Percentiles rank a stretch among this genome's conserved stretches.
These are phyloP conservation scores for Eleusine indica DNA, from an alignment of 176 grass and related monocot species.

Conservation along the genomic window DNA sequence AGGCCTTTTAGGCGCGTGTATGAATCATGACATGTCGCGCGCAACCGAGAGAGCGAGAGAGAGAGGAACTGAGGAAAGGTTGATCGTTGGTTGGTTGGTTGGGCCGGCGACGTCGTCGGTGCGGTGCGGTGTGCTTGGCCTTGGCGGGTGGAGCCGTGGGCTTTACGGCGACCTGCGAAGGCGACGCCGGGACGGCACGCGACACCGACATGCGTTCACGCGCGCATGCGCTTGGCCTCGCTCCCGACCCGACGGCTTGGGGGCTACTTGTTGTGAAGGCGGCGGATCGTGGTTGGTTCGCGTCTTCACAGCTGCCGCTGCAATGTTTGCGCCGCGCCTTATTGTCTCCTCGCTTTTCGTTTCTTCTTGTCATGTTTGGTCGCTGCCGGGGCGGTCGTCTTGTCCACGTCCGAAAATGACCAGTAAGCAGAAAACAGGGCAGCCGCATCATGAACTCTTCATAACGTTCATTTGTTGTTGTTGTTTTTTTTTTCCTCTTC, in stretches of 20 bases:
- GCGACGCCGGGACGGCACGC: constrained; percentile 51
- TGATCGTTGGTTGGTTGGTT: not conserved
- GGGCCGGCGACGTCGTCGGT: constrained; percentile 32
- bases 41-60: too few species aligned
- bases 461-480: too few species aligned
- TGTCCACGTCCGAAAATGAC: not conserved
- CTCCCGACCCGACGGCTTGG: not conserved
- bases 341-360: not conserved
- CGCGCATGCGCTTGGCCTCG: not conserved
- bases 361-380: not conserved
- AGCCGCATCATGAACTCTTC: too few species aligned
- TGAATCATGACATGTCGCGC: not conserved
- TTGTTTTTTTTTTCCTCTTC: too few species aligned
- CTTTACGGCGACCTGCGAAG: constrained; percentile 48
- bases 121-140: not conserved
- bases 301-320: not conserved
- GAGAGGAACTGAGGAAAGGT: not conserved
- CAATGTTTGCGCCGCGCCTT: not conserved
- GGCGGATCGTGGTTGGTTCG: not conserved
- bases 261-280: too few species aligned
- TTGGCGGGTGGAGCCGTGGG: constrained; percentile 38
- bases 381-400: not conserved
- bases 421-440: too few species aligned
- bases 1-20: constrained; percentile 30
- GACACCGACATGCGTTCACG: constrained; percentile 37